Evolutionary conservation across 768 basidiomycete species (phyloP).

Genomic region (Suillus decipiens): DNA sequence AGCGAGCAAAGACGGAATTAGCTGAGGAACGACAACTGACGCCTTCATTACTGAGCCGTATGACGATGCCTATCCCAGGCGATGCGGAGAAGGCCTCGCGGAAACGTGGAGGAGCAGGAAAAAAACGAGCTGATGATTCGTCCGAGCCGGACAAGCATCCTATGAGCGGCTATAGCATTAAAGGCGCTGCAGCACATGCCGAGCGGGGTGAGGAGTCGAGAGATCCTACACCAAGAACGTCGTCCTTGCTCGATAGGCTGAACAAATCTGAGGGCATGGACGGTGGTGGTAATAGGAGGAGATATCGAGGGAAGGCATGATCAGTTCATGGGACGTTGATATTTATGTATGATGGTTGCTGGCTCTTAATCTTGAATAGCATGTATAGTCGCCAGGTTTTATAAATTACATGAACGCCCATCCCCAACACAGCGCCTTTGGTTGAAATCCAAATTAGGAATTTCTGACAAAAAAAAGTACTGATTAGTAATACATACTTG

Average conservation of each 20-base stretch:
- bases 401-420: neutral
- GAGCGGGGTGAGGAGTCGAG: constrained; percentile 21
- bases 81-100: constrained; percentile 18
- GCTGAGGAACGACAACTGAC: constrained; percentile 27
- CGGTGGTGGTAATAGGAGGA: constrained; percentile 27
- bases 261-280: constrained; percentile 20
- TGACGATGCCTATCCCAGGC: constrained; percentile 26
- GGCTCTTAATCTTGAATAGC: constrained; percentile 2
- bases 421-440: too few relatives aligned
- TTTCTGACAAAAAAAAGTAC: too few relatives aligned
- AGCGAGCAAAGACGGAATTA: constrained; percentile 31
- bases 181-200: constrained; percentile 47
- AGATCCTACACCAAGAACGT: constrained; percentile 14
- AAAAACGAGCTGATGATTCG: constrained; percentile 22
- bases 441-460: too few relatives aligned
- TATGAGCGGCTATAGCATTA: constrained; percentile 51
- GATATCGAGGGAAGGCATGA: constrained; percentile 21
- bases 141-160: constrained; percentile 36
- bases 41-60: constrained; percentile 48
- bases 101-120: constrained; percentile 18
- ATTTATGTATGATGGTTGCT: neutral
- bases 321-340: neutral
- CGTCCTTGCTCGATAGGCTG: constrained; percentile 41
- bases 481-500: too few relatives aligned
- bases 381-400: neutral